A percentile compares a stretch with the other conserved stretches of the same genome.
Evolutionary conservation across 495 filamentous ascomycete species (phyloP).

Genomic region (Xylaria scruposa): DNA sequence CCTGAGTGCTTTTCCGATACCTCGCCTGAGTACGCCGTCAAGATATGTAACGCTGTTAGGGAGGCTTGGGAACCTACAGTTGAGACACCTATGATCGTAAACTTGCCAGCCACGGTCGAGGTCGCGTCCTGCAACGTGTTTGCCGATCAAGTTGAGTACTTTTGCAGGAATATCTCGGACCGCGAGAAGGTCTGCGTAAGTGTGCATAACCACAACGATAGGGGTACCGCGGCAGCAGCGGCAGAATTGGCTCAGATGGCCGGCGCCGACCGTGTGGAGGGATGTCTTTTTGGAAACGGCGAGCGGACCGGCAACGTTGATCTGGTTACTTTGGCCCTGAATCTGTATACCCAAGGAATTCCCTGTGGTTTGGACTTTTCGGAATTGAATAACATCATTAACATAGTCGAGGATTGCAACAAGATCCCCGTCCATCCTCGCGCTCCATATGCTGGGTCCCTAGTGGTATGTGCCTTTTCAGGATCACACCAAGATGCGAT

Average conservation of each 20-base stretch:
- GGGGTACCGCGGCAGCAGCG: conserved; percentile 26
- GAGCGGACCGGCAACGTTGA: conserved; percentile 36
- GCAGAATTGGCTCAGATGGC: conserved; percentile 31
- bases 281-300: conserved; percentile 33
- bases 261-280: conserved; percentile 34
- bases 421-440: conserved; percentile 10
- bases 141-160: conserved; percentile 87
- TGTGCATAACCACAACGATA: conserved; percentile 42
- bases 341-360: conserved; percentile 33
- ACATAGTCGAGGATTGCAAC: background rate
- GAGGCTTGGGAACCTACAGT: conserved; percentile 75
- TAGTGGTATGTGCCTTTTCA: conserved; percentile 10
- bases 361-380: conserved; percentile 16
- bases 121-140: conserved; percentile 70
- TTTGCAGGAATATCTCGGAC: conserved; percentile 74
- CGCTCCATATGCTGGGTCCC: conserved; percentile 30
- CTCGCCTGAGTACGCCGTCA: conserved; percentile 72
- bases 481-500: conserved; percentile 31
- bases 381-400: background rate
- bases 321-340: conserved; percentile 31
- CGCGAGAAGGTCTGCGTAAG: conserved; percentile 75
- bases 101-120: conserved; percentile 85
- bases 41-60: conserved; percentile 84
- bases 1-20: conserved; percentile 87
- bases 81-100: conserved; percentile 78